Evolutionary conservation across 192 early-diverging fungal species (phyloP).

Genomic region (Entophlyctis helioformis): DNA sequence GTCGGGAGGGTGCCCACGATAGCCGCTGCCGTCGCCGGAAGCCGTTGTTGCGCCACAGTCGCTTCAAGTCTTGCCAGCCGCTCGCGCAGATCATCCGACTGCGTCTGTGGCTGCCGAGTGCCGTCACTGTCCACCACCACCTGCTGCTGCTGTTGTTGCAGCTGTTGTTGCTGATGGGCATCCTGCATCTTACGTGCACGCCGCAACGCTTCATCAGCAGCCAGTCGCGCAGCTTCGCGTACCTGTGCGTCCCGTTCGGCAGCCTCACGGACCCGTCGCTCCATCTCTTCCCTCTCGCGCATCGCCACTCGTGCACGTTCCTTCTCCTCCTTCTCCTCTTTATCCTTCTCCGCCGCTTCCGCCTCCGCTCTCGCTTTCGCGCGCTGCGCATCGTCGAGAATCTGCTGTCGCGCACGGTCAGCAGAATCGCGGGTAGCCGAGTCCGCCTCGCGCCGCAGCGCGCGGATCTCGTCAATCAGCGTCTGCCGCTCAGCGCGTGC

Average conservation of each 20-base stretch:
- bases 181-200: too few relatives aligned
- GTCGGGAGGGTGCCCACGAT: not conserved
- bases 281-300: conserved; percentile 4
- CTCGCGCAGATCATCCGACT: not conserved
- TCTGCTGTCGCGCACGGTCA: too few relatives aligned
- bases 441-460: not conserved
- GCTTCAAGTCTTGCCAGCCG: not conserved
- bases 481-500: not conserved
- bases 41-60: not conserved
- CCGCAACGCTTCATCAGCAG: too few relatives aligned
- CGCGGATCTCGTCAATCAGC: not conserved
- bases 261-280: conserved; percentile 1
- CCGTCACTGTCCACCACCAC: too few relatives aligned
- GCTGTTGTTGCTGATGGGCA: too few relatives aligned
- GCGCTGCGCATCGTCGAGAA: too few relatives aligned
- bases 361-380: conserved; percentile 3
- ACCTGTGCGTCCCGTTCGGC: conserved; percentile 1
- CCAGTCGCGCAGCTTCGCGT: not conserved
- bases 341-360: conserved; percentile 3
- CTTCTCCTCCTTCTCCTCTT: not conserved
- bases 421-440: too few relatives aligned
- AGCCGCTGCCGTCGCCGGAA: not conserved
- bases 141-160: too few relatives aligned
- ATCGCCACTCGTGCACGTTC: conserved; percentile 1
- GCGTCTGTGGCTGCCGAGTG: too few relatives aligned